Conservation (phyloP, 768 basidiomycete species). For the Rhizopogon rudus region DNA sequence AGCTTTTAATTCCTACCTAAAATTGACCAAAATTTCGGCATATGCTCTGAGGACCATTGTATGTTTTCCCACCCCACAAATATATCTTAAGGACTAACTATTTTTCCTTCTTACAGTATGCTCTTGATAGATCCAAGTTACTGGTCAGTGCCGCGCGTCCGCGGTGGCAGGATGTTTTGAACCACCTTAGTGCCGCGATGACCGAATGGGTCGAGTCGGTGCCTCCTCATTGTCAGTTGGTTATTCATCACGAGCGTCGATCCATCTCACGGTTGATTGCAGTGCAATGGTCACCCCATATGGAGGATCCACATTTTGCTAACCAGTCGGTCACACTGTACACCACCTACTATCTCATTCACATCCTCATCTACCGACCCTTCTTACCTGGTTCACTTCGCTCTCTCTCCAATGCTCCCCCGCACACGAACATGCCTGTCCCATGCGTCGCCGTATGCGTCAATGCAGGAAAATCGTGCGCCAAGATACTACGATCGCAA, state of each 20-base stretch:
- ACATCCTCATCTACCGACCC: conserved; percentile 67
- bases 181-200: conserved; percentile 64
- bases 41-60: conserved; percentile 69
- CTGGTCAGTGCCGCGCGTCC: conserved; percentile 46
- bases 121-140: conserved; percentile 60
- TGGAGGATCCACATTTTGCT: conserved; percentile 42
- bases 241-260: background rate
- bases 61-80: conserved; percentile 17
- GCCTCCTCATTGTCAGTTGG: conserved; percentile 58
- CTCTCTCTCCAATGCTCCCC: conserved; percentile 15
- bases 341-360: conserved; percentile 52
- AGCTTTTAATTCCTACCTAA: conserved; percentile 60
- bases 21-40: conserved; percentile 63
- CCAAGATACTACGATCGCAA: conserved; percentile 53
- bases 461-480: conserved; percentile 56
- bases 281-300: conserved; percentile 60
- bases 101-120: conserved; percentile 45
- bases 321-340: conserved; percentile 55
- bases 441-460: conserved; percentile 57
- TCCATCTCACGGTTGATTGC: conserved; percentile 2
- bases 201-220: conserved; percentile 68
- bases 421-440: conserved; percentile 30
- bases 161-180: conserved; percentile 55
- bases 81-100: background rate
- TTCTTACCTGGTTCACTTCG: conserved; percentile 46